Evolutionary conservation across 495 filamentous ascomycete genomes (phyloP).

Genomic region (Xylaria grammica): DNA sequence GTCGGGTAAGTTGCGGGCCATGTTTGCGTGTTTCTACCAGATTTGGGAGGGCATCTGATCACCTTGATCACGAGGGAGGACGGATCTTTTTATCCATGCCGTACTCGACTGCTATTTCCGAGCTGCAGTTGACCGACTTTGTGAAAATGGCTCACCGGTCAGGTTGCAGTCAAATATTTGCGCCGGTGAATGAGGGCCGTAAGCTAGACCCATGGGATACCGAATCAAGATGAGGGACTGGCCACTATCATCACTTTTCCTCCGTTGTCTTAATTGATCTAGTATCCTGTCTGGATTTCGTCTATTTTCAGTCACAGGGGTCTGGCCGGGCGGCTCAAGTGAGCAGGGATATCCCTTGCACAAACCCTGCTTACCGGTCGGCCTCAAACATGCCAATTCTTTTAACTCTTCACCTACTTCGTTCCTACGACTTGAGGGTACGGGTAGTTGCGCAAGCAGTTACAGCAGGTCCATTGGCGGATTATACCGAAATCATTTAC

Average conservation of each 20-base stretch:
- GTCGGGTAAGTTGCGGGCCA: constrained; percentile 13
- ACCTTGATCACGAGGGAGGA: constrained; percentile 2
- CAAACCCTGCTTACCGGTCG: constrained; percentile 22
- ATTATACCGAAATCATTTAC: background rate
- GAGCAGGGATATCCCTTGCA: constrained; percentile 20
- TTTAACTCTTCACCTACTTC: constrained; percentile 4
- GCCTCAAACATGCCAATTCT: constrained; percentile 13
- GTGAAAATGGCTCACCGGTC: constrained; percentile 24
- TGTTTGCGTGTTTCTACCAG: constrained; percentile 5
- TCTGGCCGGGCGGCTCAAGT: constrained; percentile 23
- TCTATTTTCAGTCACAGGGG: background rate
- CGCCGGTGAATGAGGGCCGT: constrained; percentile 22
- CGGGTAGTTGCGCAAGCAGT: constrained; percentile 9
- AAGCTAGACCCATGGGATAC: constrained; percentile 19
- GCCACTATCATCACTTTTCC: constrained; percentile 13
- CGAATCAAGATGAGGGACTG: constrained; percentile 18
- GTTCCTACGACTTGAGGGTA: constrained; percentile 12
- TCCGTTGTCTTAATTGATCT: background rate
- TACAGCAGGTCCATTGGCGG: constrained; percentile 9
- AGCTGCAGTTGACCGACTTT: constrained; percentile 20
- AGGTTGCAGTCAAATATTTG: constrained; percentile 21
- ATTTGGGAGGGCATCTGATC: background rate
- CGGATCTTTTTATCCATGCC: constrained; percentile 14
- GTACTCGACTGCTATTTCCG: constrained; percentile 1
- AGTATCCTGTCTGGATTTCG: constrained; percentile 7